These are phyloP conservation scores for Aspergillus sp. DNA, from an alignment of 2,329 filamentous ascomycete species.

Conservation along the genomic window DNA sequence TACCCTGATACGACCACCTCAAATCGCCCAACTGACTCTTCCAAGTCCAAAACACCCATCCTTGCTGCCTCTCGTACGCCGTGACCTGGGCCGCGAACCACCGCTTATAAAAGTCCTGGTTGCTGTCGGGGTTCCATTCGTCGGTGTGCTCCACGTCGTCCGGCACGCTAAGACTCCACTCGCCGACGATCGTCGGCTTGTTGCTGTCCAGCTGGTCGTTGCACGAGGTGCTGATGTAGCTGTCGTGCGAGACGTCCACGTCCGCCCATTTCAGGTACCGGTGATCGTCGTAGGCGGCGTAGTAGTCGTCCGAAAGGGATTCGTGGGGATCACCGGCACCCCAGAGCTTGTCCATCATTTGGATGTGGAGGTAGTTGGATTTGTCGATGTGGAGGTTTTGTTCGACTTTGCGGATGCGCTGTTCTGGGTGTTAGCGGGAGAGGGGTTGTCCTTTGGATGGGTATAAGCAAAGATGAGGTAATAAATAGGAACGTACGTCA, in stretches of 20 bases:
- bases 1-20: constrained; percentile 31
- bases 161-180: constrained; percentile 58
- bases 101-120: constrained; percentile 54
- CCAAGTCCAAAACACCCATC: constrained; percentile 63
- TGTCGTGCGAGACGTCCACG: constrained; percentile 45
- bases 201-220: constrained; percentile 45
- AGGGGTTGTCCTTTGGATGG: neutral
- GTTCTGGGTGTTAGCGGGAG: neutral
- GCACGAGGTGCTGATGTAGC: constrained; percentile 56
- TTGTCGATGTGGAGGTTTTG: constrained; percentile 41
- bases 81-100: constrained; percentile 60
- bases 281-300: constrained; percentile 58
- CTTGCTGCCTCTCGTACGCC: constrained; percentile 54
- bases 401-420: constrained; percentile 53
- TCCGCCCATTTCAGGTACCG: constrained; percentile 58
- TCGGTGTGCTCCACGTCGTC: constrained; percentile 47
- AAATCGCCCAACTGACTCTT: constrained; percentile 48
- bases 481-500: constrained; percentile 22
- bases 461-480: too few species aligned
- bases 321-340: constrained; percentile 55
- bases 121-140: constrained; percentile 45
- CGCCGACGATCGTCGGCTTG: constrained; percentile 55
- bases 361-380: constrained; percentile 53
- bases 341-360: constrained; percentile 56
- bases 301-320: constrained; percentile 44